Evolutionary conservation across 768 basidiomycete species (phyloP).

Genomic region (Boletellus emodensis): DNA sequence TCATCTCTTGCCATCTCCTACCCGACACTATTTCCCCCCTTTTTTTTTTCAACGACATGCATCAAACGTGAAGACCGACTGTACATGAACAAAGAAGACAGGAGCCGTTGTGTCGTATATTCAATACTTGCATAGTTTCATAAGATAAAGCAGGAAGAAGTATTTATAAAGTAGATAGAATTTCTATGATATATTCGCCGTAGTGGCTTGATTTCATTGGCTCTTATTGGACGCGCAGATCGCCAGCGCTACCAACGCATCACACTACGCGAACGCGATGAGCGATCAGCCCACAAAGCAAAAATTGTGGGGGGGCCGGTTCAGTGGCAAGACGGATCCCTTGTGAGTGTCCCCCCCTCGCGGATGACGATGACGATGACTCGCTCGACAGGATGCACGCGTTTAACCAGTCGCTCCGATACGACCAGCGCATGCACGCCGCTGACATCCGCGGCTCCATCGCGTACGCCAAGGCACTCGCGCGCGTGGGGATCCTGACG

Average conservation of each 20-base stretch:
- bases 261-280: conserved; percentile 22
- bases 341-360: conserved; percentile 6
- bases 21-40: neutral
- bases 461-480: conserved; percentile 88
- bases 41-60: neutral
- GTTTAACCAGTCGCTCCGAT: conserved; percentile 94
- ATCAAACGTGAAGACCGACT: conserved; percentile 1
- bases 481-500: conserved; percentile 77
- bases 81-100: conserved; percentile 11
- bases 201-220: neutral
- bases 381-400: conserved; percentile 75
- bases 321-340: conserved; percentile 83
- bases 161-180: neutral
- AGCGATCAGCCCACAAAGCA: conserved; percentile 49
- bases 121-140: neutral
- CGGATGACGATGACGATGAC: neutral
- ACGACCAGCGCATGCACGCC: conserved; percentile 91
- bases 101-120: conserved; percentile 7
- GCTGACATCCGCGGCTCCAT: conserved; percentile 93
- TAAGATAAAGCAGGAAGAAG: conserved; percentile 1
- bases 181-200: conserved; percentile 2
- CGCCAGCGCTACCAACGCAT: neutral
- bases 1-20: conserved; percentile 11
- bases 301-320: conserved; percentile 86
- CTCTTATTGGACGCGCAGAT: too few relatives aligned